Percentiles rank a stretch among this genome's conserved stretches.
These are phyloP conservation scores for Rhizomucor pusillus DNA, from an alignment of 371 early-diverging fungal species.

Conservation along the genomic window DNA sequence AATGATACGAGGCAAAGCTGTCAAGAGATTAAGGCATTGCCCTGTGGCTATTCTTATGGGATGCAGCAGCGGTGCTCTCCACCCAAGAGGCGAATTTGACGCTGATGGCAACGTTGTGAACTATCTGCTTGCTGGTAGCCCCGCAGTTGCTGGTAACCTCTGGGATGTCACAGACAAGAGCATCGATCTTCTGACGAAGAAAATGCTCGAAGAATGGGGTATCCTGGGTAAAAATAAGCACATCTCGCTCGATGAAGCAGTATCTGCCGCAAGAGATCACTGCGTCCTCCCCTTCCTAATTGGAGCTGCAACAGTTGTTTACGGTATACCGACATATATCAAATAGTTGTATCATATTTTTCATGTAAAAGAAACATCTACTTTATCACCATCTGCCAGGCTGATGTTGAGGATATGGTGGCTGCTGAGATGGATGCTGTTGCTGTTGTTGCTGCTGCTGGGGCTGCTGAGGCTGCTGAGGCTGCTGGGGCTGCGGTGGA, in stretches of 20 bases:
- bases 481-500: background rate
- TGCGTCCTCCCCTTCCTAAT: constrained; percentile 86
- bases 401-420: background rate
- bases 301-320: constrained; percentile 94
- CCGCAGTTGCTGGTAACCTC: constrained; percentile 89
- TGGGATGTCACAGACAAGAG: constrained; percentile 99
- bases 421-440: background rate
- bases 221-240: constrained; percentile 29
- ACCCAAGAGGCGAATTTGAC: constrained; percentile 81
- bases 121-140: constrained; percentile 83
- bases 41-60: constrained; percentile 86
- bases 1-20: constrained; percentile 68
- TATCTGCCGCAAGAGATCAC: constrained; percentile 66
- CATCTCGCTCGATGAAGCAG: constrained; percentile 70
- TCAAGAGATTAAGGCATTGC: constrained; percentile 64
- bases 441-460: background rate
- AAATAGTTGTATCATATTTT: constrained; percentile 2
- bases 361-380: too few relatives aligned
- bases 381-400: background rate
- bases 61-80: constrained; percentile 83
- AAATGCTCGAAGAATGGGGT: constrained; percentile 73
- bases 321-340: constrained; percentile 85
- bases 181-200: constrained; percentile 85
- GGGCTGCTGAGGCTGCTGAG: background rate
- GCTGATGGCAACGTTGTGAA: constrained; percentile 77